Evolutionary conservation across 2,329 filamentous ascomycete genomes (phyloP).

Genomic region (Trichoderma sp.): DNA sequence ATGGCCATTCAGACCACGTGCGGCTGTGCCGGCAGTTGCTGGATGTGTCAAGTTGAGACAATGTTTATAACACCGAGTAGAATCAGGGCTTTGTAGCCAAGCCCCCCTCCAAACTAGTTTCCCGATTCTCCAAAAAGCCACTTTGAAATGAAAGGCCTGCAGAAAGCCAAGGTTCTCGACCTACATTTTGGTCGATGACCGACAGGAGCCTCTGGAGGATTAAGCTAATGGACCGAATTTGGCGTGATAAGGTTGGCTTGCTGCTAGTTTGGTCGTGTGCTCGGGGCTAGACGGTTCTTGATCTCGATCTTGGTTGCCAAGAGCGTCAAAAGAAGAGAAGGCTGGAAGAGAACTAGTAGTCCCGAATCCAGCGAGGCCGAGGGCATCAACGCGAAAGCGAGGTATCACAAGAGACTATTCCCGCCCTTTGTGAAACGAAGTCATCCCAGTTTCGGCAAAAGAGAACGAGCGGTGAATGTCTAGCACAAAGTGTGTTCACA

Average conservation of each 20-base stretch:
- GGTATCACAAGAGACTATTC: slow-evolving; percentile 16
- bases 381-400: slow-evolving; percentile 10
- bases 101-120: neutral
- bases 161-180: neutral
- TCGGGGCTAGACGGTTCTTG: neutral
- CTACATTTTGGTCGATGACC: neutral
- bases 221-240: neutral
- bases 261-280: neutral
- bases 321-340: neutral
- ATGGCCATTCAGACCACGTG: neutral
- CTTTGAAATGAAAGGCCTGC: neutral
- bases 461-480: neutral
- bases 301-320: slow-evolving; percentile 4
- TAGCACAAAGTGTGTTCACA: neutral
- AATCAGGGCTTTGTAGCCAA: neutral
- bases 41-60: neutral
- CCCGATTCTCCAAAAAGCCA: neutral
- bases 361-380: slow-evolving; percentile 5
- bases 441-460: slow-evolving; percentile 11
- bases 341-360: neutral
- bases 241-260: neutral
- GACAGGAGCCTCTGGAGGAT: neutral
- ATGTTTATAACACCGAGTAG: neutral
- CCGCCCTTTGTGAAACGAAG: slow-evolving; percentile 6
- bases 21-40: neutral